Evolutionary conservation across 129 eudicot species (phyloP), one percentile per base, ranked within the genome.

Genomic region (Glebionis coronaria): DNA sequence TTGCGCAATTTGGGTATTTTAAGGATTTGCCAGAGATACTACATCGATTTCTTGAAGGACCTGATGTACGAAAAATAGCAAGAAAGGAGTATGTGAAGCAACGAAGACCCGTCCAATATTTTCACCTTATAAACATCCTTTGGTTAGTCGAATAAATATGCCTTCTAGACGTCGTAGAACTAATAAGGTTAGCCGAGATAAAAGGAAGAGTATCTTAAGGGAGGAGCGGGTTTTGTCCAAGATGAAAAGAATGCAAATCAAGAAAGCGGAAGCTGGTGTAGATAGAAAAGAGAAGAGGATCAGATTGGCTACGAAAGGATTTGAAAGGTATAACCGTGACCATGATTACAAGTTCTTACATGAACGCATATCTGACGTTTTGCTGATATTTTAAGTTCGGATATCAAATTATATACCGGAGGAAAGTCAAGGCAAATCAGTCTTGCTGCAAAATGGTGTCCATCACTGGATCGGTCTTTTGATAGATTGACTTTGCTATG

Each of bases 401-500:
- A 65, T 29, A 47, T 23, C 44, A 65, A 25, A 57, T 25, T 65
- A 20, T n/a, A 46, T 23, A 18, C 56, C 19, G 23, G 14, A 1
- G 57, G 57, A 25, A 29, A 27, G 11, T 25, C 40, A 14, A 9
- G 13, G 0, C 25, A 65, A 2, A 46, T 65, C 14, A 65, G 70
- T 27, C 56, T 65, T 14, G 69, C 70, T 7, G 70, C 70, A 25
- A 65, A 65, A 27, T 65, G 70, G 70, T 65, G 70, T 14, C 70
- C 57, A 14, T 65, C 70, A 2, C 6, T 64, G 12, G 12, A 64
- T 14, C 42, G 50, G 4, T 38, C 67, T 0, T 62, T 38, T 15
- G 67, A 62, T 12, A 62, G 12, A 44, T 62, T 57, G 2, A 65
- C 57, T 46, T 65, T 65, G 35, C 45, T 65, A 46, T 65, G 35